phyloP scores from a whole-genome alignment of 2,329 filamentous ascomycete species.

The Fusarium burgessii region DNA sequence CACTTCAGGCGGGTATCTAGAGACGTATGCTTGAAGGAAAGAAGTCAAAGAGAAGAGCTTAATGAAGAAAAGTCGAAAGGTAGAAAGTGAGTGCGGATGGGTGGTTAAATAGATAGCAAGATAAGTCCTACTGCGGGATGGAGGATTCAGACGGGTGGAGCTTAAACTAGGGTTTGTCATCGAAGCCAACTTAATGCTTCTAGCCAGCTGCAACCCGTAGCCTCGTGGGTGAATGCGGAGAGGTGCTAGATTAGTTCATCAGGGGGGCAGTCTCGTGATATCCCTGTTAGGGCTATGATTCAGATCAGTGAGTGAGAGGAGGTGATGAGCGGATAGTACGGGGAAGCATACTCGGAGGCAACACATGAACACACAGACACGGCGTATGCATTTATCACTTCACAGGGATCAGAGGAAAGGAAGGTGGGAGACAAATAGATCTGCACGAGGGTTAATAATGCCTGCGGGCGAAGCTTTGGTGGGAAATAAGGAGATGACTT shows the following conservation, averaged over 20 bases:
- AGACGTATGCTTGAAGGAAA: slow-evolving; percentile 5
- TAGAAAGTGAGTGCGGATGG: slow-evolving; percentile 4
- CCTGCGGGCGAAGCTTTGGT: slow-evolving; percentile 15
- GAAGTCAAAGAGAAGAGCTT: neutral
- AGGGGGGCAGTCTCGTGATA: slow-evolving; percentile 16
- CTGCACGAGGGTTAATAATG: slow-evolving; percentile 23
- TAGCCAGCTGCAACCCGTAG: slow-evolving; percentile 19
- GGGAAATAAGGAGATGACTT: slow-evolving; percentile 27
- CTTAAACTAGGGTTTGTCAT: neutral
- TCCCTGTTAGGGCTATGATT: slow-evolving; percentile 31
- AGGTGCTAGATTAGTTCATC: slow-evolving; percentile 13
- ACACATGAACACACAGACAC: slow-evolving; percentile 11
- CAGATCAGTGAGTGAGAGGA: slow-evolving; percentile 21
- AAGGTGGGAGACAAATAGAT: slow-evolving; percentile 28
- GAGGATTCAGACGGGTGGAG: neutral
- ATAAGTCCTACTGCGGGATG: neutral
- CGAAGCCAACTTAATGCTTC: slow-evolving; percentile 19
- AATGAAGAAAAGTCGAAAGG: neutral
- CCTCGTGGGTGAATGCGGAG: slow-evolving; percentile 34
- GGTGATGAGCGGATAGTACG: slow-evolving; percentile 8
- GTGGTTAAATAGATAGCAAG: slow-evolving; percentile 26
- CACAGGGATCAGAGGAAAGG: slow-evolving; percentile 22
- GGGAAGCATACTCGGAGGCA: slow-evolving; percentile 18
- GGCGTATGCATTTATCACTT: neutral
- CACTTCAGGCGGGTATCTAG: slow-evolving; percentile 2